These are phyloP conservation scores for Camillea tinctor DNA, from an alignment of 2,329 filamentous ascomycete genomes.

Conservation along the genomic window DNA sequence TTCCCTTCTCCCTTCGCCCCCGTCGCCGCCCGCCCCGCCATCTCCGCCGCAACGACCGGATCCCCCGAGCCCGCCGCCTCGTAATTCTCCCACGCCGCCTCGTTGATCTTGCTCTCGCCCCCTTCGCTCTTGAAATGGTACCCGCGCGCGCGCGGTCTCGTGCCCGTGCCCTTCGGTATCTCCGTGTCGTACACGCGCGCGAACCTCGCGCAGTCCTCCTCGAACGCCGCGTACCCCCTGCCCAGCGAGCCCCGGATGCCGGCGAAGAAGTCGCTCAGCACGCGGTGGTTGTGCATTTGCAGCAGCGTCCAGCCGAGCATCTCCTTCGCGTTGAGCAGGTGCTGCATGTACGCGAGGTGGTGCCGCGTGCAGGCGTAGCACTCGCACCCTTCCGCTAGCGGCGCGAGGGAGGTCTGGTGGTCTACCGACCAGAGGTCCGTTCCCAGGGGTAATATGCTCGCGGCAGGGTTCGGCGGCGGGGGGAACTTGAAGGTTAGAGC, in stretches of 20 bases:
- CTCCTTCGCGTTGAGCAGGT: conserved; percentile 85
- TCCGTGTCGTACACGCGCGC: conserved; percentile 61
- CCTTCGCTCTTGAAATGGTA: conserved; percentile 77
- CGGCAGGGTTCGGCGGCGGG: conserved; percentile 27
- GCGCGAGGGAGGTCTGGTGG: conserved; percentile 61
- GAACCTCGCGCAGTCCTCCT: conserved; percentile 46
- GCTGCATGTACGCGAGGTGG: conserved; percentile 83
- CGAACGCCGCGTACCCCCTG: conserved; percentile 60
- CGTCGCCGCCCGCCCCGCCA: conserved; percentile 37
- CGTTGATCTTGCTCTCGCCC: conserved; percentile 65
- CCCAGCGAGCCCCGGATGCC: conserved; percentile 65
- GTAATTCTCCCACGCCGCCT: conserved; percentile 63
- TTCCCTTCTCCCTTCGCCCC: conserved; percentile 38
- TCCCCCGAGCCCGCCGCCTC: conserved; percentile 25
- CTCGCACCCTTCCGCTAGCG: conserved; percentile 62
- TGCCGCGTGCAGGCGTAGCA: conserved; percentile 86
- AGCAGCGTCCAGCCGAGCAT: conserved; percentile 95
- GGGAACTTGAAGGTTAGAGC: conserved; percentile 80
- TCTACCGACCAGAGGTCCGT: conserved; percentile 71
- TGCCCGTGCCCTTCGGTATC: conserved; percentile 71
- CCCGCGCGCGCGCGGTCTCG: conserved; percentile 75
- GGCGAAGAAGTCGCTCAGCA: conserved; percentile 71
- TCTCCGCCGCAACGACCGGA: conserved; percentile 44
- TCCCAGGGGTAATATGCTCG: conserved; percentile 55
- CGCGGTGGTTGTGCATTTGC: conserved; percentile 85